Conservation (phyloP, 2,329 filamentous ascomycete genomes). For the Oidium heveae region DNA sequence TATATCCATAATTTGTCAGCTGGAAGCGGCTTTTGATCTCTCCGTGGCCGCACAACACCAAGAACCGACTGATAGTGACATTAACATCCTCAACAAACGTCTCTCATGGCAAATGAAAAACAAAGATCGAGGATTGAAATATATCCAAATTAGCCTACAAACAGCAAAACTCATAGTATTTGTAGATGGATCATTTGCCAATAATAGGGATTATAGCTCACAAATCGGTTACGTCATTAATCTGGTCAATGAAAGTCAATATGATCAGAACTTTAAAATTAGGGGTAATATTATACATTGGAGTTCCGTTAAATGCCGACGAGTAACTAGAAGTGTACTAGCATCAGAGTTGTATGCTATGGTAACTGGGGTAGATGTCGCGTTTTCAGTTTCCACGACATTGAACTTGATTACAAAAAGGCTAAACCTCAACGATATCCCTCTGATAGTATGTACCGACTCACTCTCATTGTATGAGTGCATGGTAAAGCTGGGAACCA, state of each 20-base stretch:
- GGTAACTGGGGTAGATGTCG: conserved; percentile 2
- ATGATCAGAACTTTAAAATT: neutral
- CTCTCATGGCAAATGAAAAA: neutral
- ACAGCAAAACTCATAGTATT: neutral
- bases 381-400: neutral
- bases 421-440: neutral
- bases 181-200: neutral
- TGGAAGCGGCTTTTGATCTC: no score
- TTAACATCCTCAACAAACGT: neutral
- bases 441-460: neutral
- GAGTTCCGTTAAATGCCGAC: neutral
- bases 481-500: no score
- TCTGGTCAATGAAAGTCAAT: neutral
- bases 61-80: neutral
- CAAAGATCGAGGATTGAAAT: neutral
- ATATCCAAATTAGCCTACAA: neutral
- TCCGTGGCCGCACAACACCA: conserved; percentile 1
- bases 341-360: conserved; percentile 3
- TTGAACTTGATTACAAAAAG: neutral
- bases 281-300: neutral
- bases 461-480: neutral
- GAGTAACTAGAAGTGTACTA: no score
- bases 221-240: neutral
- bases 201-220: neutral
- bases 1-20: no score